Evolutionary conservation across 177 flowering plant genomes (phyloP), one percentile per base, ranked within the genome.

Genomic region (Vitis hybrid): DNA sequence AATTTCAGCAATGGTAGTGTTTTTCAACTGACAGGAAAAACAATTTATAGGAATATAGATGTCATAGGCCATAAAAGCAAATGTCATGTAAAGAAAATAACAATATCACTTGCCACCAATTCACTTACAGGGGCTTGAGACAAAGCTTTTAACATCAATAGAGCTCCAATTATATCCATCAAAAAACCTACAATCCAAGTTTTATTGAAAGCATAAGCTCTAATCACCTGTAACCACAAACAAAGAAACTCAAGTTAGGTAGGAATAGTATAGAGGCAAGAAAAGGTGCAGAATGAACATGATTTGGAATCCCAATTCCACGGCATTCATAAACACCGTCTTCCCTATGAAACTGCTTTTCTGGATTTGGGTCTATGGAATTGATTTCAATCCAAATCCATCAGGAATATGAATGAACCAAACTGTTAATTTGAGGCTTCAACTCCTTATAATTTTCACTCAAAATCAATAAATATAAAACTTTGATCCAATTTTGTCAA

Each of bases 81-180:
- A 50, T 2, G 20, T 10, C n/a, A 65, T 18, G 61, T 9, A 4
- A 39, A 9, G 61, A 57, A 64, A 9, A 59, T 18, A 63, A 13
- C 10, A 65, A 14, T 18, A 12, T 57, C 31, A 60, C 19, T 51
- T 45, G 64, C 10, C 16, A 51, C 14, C 49, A 50, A 39, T 34
- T 50, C 51, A 84, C 89, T 87, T 79, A 95, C 99, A 48, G 98
- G 99, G 74, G 99, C 98, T 76, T 55, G 87, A 72, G 98, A 90
- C 63, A 96, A 77, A 12, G 99, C 99, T 81, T 81, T 86, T 80
- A 96, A 71, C 99, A 96, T 96, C 83, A 96, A 77, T 59, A 89
- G 1, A 12, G 97, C 99, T 39, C 99, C 99, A 79, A 83, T 74
- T 49, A 96, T 86, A 77, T 96, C 99, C 98, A 96, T 86, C 50